phyloP scores from a whole-genome alignment of 768 basidiomycete species.

The Goffeauzyma gilvescens region DNA sequence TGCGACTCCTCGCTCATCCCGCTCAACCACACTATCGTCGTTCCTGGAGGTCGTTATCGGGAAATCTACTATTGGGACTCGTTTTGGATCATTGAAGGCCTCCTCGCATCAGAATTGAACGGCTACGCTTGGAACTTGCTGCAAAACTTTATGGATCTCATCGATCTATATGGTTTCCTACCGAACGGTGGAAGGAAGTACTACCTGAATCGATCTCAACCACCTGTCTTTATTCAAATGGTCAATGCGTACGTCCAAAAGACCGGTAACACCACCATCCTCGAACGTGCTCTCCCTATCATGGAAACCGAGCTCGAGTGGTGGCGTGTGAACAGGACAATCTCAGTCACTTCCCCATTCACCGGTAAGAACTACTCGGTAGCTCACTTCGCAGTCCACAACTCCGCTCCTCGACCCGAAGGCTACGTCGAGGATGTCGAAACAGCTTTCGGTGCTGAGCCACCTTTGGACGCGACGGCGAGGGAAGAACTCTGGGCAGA shows the following conservation, averaged over 20 bases:
- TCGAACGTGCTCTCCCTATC: conserved; percentile 60
- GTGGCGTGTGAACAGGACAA: conserved; percentile 60
- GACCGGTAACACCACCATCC: conserved; percentile 54
- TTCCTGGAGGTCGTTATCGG: conserved; percentile 63
- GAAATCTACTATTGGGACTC: conserved; percentile 40
- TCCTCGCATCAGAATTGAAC: conserved; percentile 61
- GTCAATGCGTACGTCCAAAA: conserved; percentile 58
- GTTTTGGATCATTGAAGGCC: conserved; percentile 67
- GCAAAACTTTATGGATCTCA: conserved; percentile 88
- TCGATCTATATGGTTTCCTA: conserved; percentile 69
- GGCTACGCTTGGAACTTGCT: conserved; percentile 55
- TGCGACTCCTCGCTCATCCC: conserved; percentile 79
- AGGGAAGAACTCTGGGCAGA: conserved; percentile 58
- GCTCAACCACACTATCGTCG: conserved; percentile 73
- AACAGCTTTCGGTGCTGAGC: conserved; percentile 45
- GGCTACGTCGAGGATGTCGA: conserved; percentile 47
- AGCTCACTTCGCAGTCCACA: conserved; percentile 56
- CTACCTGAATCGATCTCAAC: conserved; percentile 64
- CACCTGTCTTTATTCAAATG: conserved; percentile 84
- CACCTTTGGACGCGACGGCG: conserved; percentile 44
- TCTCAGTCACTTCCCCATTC: conserved; percentile 26
- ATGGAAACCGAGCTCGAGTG: conserved; percentile 67
- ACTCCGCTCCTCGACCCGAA: conserved; percentile 74
- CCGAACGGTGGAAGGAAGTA: conserved; percentile 83
- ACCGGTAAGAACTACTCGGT: conserved; percentile 41